A percentile compares a stretch with the other conserved stretches of the same genome.
phyloP scores from a whole-genome alignment of 75 land plant genomes.

The Picea sitchensis region DNA sequence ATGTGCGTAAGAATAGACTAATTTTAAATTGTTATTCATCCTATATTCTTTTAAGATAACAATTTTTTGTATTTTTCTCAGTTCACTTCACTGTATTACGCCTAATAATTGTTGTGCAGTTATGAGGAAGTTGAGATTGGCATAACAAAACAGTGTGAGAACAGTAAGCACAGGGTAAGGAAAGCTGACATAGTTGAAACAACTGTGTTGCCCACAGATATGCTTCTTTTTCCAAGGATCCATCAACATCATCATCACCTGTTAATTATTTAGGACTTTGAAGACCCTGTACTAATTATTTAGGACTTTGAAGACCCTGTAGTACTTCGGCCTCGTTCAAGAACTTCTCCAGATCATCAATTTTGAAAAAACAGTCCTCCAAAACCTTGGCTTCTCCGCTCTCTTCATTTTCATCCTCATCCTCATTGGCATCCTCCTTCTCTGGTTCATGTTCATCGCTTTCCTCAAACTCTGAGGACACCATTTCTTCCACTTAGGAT shows the following conservation, averaged over 20 bases:
- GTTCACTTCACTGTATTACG: no score
- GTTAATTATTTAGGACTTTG: conserved; percentile 8
- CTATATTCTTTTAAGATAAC: no score
- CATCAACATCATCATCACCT: conserved; percentile 4
- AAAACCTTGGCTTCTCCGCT: conserved; percentile 25
- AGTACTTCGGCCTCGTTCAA: conserved; percentile 61
- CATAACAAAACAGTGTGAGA: no score
- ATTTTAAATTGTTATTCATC: no score
- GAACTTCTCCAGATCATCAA: conserved; percentile 72
- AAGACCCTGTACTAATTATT: conserved; percentile 23
- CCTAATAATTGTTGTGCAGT: no score
- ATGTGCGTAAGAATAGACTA: no score
- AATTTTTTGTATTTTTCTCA: no score
- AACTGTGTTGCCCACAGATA: no score
- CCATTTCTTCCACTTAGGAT: conserved; percentile 13
- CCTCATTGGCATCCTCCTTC: conserved; percentile 17
- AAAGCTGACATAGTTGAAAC: no score
- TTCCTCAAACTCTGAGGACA: conserved; percentile 5
- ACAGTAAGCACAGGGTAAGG: no score
- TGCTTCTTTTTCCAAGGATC: no score
- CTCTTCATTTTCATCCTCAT: conserved; percentile 26
- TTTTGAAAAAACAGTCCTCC: conserved; percentile 69
- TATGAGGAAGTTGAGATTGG: no score
- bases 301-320: conserved; percentile 34
- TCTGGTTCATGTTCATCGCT: conserved; percentile 31